These are phyloP conservation scores for Epithele typhae DNA, from an alignment of 768 basidiomycete genomes.

Conservation along the genomic window DNA sequence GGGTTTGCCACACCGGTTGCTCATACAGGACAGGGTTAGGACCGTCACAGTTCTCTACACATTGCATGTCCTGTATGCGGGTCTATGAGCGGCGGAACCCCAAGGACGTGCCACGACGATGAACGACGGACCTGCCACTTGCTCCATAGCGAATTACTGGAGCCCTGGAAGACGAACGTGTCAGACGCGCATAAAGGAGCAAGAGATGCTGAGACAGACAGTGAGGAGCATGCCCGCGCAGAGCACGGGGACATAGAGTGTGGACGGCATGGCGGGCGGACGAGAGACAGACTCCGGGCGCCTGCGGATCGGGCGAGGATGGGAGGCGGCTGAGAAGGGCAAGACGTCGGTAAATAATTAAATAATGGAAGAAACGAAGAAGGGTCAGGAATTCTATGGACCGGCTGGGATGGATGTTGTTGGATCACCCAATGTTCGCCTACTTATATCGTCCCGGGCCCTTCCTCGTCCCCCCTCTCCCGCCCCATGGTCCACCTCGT, in stretches of 20 bases:
- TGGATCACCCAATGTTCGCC: conserved; percentile 54
- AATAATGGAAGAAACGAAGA: conserved; percentile 6
- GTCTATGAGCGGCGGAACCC: not conserved
- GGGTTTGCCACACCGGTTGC: conserved; percentile 91
- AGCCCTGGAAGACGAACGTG: conserved; percentile 43
- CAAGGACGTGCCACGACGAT: no score
- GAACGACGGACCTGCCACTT: conserved; percentile 67
- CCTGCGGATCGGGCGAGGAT: not conserved
- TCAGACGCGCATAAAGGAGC: not conserved
- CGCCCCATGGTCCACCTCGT: conserved; percentile 67
- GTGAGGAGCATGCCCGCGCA: conserved; percentile 92
- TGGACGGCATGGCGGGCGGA: conserved; percentile 51
- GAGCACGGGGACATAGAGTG: conserved; percentile 70
- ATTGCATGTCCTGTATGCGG: conserved; percentile 83
- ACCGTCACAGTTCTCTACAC: conserved; percentile 86
- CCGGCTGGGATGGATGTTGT: conserved; percentile 1
- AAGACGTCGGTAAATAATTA: conserved; percentile 10
- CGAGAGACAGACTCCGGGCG: not conserved
- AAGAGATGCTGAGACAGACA: conserved; percentile 33
- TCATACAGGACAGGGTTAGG: conserved; percentile 79
- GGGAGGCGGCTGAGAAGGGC: conserved; percentile 1
- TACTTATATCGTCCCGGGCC: conserved; percentile 33
- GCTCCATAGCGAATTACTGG: conserved; percentile 76
- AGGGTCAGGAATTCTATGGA: conserved; percentile 6
- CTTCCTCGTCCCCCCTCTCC: conserved; percentile 18